Evolutionary conservation across 192 early-diverging fungal species (phyloP), one percentile per base, ranked within the genome.

Genomic region (Mortierella claussenii): DNA sequence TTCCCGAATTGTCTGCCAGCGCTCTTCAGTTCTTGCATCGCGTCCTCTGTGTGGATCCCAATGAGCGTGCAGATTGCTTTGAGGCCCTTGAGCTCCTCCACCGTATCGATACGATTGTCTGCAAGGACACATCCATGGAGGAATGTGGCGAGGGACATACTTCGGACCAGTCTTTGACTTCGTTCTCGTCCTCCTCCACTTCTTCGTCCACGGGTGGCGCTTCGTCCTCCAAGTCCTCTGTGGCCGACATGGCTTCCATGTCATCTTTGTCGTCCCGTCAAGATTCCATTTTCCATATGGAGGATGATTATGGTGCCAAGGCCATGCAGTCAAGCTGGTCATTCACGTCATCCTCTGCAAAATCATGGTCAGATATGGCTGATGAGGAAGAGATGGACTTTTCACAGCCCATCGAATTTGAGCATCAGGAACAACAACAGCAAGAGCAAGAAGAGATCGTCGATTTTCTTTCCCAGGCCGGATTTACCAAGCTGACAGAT

Each of bases 1-100:
- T 88, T 55, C 87, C 87, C 54, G 75, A 76, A 9, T 34, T 88
- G 57, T 83, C 87, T 33, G 34, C 69, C 11, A 52, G 67, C 21
- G 66, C 66, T 6, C 63, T 74, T 31, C 68, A 74, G 17, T 81
- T 88, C 37, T 65, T 88, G 55, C 74, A 79, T 37, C 58, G 61
- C 31, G 78, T 80, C 26, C 78, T 88, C 17, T 68, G 78, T 33
- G 40, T 81, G 18, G 75, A 86, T 55, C 80, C 85, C n/a, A 63
- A 70, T 18, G 61, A 82, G 30, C 83, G 87, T 44, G 73, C 73
- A 10, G 73, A 76, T 44, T 53, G 57, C 36, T 66, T 66, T 46
- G 73, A 76, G 65, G 73, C 73, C 17, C 27, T 76, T 31, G 73
- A 76, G 46, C 52, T 76, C 34, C 55, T 76, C 33, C 73, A 60